Percentiles rank a stretch among this genome's conserved stretches.
Evolutionary conservation across 2,329 filamentous ascomycete genomes (phyloP).

Genomic region (Cladosporium colombiae): DNA sequence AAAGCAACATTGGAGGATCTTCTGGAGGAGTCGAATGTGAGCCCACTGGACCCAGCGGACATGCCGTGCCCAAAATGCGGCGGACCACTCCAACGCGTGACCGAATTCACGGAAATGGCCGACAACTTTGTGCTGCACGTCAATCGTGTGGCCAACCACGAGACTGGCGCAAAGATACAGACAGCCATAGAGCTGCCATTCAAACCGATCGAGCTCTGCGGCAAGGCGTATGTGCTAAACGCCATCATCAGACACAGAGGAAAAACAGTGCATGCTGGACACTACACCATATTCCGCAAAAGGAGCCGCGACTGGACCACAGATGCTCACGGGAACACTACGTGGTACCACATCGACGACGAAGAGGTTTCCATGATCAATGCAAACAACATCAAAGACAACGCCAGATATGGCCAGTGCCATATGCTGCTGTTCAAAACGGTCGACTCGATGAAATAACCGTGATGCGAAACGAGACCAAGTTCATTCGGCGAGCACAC

Average conservation of each 20-base stretch:
- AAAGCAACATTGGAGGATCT: not conserved
- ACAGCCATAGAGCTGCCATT: slow-evolving; percentile 17
- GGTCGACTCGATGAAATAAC: not conserved
- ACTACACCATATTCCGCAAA: slow-evolving; percentile 24
- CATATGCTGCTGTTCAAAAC: slow-evolving; percentile 16
- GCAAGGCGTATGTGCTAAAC: slow-evolving; percentile 16
- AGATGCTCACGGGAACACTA: not conserved
- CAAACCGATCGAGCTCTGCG: slow-evolving; percentile 4
- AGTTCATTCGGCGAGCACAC: not conserved
- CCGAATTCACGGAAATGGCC: slow-evolving; percentile 2
- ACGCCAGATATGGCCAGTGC: not conserved
- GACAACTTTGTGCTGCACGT: slow-evolving; percentile 22
- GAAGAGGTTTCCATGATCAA: not conserved
- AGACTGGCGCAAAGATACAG: slow-evolving; percentile 1
- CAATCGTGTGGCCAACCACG: slow-evolving; percentile 7
- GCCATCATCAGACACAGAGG: slow-evolving; percentile 23
- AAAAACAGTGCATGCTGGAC: slow-evolving; percentile 4
- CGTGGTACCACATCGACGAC: slow-evolving; percentile 14
- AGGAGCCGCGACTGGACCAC: not conserved
- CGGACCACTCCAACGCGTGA: not conserved
- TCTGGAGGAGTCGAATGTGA: slow-evolving; percentile 9
- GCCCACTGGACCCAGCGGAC: slow-evolving; percentile 8
- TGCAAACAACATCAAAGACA: not conserved
- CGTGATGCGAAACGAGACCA: not conserved
- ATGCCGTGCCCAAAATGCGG: slow-evolving; percentile 16